phyloP scores from a whole-genome alignment of 768 basidiomycete genomes.

The Xerocomus spinulosus region DNA sequence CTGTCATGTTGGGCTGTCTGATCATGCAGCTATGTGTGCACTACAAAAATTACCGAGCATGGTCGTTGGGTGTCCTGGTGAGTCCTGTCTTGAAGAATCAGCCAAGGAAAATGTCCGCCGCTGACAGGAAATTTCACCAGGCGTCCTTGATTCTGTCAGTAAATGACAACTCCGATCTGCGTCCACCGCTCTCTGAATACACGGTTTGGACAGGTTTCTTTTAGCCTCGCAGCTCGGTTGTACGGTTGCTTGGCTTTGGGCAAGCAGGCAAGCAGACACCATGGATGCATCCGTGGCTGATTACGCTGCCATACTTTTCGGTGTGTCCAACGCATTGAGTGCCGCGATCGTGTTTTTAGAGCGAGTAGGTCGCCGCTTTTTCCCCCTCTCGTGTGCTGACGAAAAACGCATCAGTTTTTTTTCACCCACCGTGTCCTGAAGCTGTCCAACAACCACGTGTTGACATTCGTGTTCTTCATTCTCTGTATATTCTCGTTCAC shows the following conservation, averaged over 20 bases:
- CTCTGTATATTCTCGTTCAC: conserved; percentile 20
- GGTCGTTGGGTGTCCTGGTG: conserved; percentile 15
- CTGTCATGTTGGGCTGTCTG: conserved; percentile 22
- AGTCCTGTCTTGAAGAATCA: conserved; percentile 1
- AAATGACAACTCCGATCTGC: not conserved
- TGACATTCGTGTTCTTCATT: conserved; percentile 11
- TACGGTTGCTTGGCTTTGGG: conserved; percentile 20
- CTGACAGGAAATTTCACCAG: conserved; percentile 9
- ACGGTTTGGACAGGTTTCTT: conserved; percentile 9
- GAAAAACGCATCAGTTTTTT: conserved; percentile 11
- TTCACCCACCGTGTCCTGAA: conserved; percentile 16
- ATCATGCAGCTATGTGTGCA: conserved; percentile 26
- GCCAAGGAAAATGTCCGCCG: not conserved
- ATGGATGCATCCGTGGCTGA: conserved; percentile 2
- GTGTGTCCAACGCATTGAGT: conserved; percentile 13
- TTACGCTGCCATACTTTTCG: conserved; percentile 15
- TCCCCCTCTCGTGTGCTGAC: conserved; percentile 1
- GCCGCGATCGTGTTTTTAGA: conserved; percentile 13
- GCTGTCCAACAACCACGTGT: conserved; percentile 11
- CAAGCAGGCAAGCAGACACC: not conserved
- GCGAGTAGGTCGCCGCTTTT: conserved; percentile 9
- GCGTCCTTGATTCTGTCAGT: conserved; percentile 19
- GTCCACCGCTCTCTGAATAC: conserved; percentile 4
- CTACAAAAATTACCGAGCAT: conserved; percentile 18
- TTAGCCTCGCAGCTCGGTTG: conserved; percentile 16